Conservation (phyloP, 2,329 filamentous ascomycete species). For the Aspergillus fructus region DNA sequence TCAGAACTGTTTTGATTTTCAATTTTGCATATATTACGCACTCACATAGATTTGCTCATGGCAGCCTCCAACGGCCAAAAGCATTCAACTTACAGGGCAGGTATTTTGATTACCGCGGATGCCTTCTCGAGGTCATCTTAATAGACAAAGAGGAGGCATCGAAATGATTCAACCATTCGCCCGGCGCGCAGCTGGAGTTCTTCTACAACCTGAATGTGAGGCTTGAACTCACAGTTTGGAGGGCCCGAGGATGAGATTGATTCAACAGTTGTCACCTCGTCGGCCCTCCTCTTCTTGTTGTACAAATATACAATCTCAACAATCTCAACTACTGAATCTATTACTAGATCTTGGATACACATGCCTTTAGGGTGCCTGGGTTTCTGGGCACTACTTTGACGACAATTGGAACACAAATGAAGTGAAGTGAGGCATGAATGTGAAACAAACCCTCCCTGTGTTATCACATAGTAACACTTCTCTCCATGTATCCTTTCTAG, state of each 20-base stretch:
- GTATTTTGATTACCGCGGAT: neutral
- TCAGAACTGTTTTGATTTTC: neutral
- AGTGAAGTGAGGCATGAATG: too few species aligned
- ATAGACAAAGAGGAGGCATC: neutral
- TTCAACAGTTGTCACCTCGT: neutral
- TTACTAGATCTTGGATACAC: neutral
- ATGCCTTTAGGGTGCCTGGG: neutral
- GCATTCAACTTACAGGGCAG: neutral
- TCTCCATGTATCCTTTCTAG: too few species aligned
- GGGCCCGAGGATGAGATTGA: neutral
- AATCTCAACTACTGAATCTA: too few species aligned
- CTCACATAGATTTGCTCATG: slow-evolving; percentile 3
- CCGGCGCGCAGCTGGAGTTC: neutral
- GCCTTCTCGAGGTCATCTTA: neutral
- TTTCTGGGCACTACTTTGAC: neutral
- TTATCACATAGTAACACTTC: too few species aligned
- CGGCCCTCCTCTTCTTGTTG: neutral
- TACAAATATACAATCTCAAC: neutral
- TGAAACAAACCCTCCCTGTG: too few species aligned
- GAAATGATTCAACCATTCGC: neutral
- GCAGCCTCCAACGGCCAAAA: neutral
- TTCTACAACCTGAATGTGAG: neutral
- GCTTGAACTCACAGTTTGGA: neutral
- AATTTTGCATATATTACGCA: neutral
- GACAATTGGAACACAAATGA: too few species aligned